These are phyloP conservation scores for Sextonia rubra DNA, from an alignment of 164 flowering plant species.

Conservation along the genomic window DNA sequence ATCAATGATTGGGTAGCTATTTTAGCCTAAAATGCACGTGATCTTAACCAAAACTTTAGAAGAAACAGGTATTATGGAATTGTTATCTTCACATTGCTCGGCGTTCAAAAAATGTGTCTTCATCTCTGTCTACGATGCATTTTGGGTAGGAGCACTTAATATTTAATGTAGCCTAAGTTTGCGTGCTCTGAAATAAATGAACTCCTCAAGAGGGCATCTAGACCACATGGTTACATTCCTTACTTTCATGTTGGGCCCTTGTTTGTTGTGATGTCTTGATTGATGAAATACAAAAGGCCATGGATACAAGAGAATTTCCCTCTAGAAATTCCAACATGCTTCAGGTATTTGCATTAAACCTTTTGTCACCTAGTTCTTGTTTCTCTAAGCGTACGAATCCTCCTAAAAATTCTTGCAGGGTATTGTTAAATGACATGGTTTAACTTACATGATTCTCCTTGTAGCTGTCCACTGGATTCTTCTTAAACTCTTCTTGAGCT, in stretches of 20 bases:
- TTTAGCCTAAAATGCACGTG: constrained; percentile 3
- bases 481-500: constrained; percentile 31
- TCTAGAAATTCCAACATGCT: constrained; percentile 29
- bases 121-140: constrained; percentile 24
- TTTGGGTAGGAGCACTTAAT: constrained; percentile 8
- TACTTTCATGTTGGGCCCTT: constrained; percentile 28
- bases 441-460: constrained; percentile 44
- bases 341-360: constrained; percentile 5
- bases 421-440: constrained; percentile 11
- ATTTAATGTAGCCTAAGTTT: constrained; percentile 4
- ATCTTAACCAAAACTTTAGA: background rate
- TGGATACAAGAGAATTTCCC: constrained; percentile 36
- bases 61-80: background rate
- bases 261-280: constrained; percentile 34
- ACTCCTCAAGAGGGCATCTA: constrained; percentile 18
- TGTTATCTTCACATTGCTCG: constrained; percentile 17
- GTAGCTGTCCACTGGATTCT: constrained; percentile 46
- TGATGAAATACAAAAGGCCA: constrained; percentile 16
- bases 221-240: constrained; percentile 41
- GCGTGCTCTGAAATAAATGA: constrained; percentile 8
- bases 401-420: constrained; percentile 42
- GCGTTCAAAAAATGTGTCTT: constrained; percentile 19
- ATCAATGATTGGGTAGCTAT: background rate
- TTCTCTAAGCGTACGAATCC: constrained; percentile 42
- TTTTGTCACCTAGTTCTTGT: constrained; percentile 59